Evolutionary conservation across 1,284 basidiomycete genomes (phyloP).

Genomic region (Lentinus polychrous): DNA sequence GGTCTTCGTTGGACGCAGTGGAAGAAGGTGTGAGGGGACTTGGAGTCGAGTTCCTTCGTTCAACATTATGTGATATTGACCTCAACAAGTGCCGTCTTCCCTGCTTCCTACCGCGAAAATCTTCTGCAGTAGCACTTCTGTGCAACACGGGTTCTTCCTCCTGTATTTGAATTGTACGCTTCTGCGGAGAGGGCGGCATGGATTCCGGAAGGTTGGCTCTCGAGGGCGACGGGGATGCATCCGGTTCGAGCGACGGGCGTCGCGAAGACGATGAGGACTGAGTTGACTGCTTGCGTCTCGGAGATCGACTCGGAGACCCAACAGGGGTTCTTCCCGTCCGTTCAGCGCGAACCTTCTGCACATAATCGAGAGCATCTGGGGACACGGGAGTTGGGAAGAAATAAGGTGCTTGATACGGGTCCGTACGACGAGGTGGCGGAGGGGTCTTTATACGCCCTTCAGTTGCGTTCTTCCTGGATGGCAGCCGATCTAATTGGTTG

Average conservation of each 20-base stretch:
- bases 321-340: constrained; percentile 8
- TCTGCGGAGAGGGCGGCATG: neutral
- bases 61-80: neutral
- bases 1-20: no score
- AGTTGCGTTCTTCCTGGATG: neutral
- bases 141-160: neutral
- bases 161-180: neutral
- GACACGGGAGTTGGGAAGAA: constrained; percentile 45
- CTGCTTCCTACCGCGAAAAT: neutral
- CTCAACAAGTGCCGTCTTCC: neutral
- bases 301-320: neutral
- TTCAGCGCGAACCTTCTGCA: constrained; percentile 22
- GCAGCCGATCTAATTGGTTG: no score
- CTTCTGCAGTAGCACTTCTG: no score
- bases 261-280: neutral
- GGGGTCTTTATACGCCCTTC: constrained; percentile 7
- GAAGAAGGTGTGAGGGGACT: neutral
- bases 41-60: neutral
- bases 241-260: neutral
- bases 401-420: constrained; percentile 57
- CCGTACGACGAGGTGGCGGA: constrained; percentile 33
- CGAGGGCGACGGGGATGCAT: no score
- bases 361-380: constrained; percentile 28
- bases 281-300: no score
- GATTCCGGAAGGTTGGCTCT: neutral